Base-by-base conservation (phyloP, 352 stramenopile species). In the Pythium brachiatum region DNA sequence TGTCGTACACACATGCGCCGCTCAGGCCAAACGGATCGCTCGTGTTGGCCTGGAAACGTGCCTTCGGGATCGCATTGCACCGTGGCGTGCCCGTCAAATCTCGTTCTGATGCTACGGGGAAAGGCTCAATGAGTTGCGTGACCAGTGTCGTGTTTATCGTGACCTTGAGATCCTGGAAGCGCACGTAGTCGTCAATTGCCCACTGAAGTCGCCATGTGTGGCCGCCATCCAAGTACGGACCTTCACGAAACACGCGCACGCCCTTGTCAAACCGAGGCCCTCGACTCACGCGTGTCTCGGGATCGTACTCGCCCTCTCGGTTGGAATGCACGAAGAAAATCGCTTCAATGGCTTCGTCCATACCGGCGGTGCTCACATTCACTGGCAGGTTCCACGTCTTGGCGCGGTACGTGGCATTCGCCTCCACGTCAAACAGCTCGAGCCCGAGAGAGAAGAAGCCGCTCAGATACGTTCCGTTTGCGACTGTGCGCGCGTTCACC, bases 401-500 rank as follows among this genome's bases (percentile, higher is more conserved):
- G 0, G 70, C 83, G 15, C 43, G 23, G 4, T 68, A 46, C 2
- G 75, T 75, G 21, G 70, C 41, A 20, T 85, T 76, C 7, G 63
- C 86, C 5, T 72, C 72, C 2, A 60, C 51, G 25, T 89, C 81
- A 0, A 79, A 48, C 2, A 93, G 66, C 31, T 87, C 72, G 8
- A 93, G 70, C 7, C 53, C 60, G 25, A 93, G 60, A 11, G 68
- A 78, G 50, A 93, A 93, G 7, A 38, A 72, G 0, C 83, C 83
- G n/a, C 71, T 68, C 6, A 93, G 66, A 53, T 90, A 93, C 26
- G 83, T 93, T 7, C 83, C 83, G 27, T 93, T 93, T 0, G 81
- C 78, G 13, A 90, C 39, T 0, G 83, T 91, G 7, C 51, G 57
- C 0, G 73, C 53, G 0, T 57, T 54, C 7, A 90, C 18, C 1